Conservation (phyloP, 768 basidiomycete species). For the Phaeotremella skinneri region DNA sequence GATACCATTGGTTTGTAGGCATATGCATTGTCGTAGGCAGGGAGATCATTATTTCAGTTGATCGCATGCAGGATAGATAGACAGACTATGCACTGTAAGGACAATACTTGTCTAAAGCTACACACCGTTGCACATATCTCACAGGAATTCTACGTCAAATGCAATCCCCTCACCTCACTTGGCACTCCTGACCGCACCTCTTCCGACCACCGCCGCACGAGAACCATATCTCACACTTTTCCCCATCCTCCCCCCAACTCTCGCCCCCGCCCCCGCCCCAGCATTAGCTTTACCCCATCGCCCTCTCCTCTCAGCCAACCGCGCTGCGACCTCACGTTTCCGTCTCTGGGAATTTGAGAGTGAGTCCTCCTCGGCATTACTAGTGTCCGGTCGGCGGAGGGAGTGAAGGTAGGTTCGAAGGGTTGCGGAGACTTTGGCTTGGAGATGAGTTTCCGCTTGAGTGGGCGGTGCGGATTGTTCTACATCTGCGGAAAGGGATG, state of each 20-base stretch:
- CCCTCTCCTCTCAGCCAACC: background rate
- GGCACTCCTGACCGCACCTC: background rate
- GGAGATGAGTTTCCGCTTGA: background rate
- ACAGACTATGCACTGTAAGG: no score
- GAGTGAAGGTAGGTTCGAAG: background rate
- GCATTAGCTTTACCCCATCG: background rate
- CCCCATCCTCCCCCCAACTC: conserved; percentile 6
- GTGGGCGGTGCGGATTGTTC: background rate
- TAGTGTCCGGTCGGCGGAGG: background rate
- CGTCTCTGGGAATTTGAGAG: background rate
- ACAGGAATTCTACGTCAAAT: no score
- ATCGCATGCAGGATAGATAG: no score
- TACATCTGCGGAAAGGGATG: no score
- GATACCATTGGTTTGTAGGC: conserved; percentile 2
- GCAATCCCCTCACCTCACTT: no score
- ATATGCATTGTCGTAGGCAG: background rate
- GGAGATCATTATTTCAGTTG: no score
- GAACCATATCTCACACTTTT: background rate
- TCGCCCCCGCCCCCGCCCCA: background rate
- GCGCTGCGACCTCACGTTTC: background rate
- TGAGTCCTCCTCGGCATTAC: background rate
- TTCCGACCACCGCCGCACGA: no score
- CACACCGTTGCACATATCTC: no score
- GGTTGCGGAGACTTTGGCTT: background rate
- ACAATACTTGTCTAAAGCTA: no score